These are phyloP conservation scores for Cercis canadensis DNA, from an alignment of 306 rosid genomes.

Conservation along the genomic window DNA sequence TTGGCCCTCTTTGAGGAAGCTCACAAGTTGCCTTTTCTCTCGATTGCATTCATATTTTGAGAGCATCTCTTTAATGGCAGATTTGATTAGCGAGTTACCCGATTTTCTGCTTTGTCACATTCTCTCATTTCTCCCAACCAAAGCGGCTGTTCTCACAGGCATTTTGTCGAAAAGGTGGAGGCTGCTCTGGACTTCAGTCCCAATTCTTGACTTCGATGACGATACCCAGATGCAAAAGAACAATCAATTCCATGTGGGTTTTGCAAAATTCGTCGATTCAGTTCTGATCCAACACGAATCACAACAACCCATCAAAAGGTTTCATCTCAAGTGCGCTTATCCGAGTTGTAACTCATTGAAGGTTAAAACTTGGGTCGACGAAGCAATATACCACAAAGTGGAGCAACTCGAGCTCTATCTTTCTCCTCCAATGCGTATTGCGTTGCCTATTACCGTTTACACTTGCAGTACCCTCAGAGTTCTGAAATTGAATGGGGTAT, in stretches of 20 bases:
- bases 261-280: conserved; percentile 24
- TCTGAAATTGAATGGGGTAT: conserved; percentile 33
- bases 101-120: too few species aligned
- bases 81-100: too few species aligned
- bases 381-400: neutral
- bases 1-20: too few species aligned
- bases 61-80: too few species aligned
- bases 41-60: too few species aligned
- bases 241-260: neutral
- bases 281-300: conserved; percentile 25
- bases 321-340: conserved; percentile 27
- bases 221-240: too few species aligned
- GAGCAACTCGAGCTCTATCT: conserved; percentile 31
- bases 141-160: too few species aligned
- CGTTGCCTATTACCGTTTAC: conserved; percentile 33
- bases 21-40: too few species aligned
- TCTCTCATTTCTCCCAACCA: too few species aligned
- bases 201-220: too few species aligned
- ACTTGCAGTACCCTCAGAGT: conserved; percentile 17
- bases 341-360: neutral
- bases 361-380: conserved; percentile 28
- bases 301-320: conserved; percentile 1
- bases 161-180: too few species aligned
- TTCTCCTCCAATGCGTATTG: conserved; percentile 28
- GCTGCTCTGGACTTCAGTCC: too few species aligned